Base-by-base conservation (phyloP, 352 stramenopile genomes). In the Phytophthora litchii region DNA sequence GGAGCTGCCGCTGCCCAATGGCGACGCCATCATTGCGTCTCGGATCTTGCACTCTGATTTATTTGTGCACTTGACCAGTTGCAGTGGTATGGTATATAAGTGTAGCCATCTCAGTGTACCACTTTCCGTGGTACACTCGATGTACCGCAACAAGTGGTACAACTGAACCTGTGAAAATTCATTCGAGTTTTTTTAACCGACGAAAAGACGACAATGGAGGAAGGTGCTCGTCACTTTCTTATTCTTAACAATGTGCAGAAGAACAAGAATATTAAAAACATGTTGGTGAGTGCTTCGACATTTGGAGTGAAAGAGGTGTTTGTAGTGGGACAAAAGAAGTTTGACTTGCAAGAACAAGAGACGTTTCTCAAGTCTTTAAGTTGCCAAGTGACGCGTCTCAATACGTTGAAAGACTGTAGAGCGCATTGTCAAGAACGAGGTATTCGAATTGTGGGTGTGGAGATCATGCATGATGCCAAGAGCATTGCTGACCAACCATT, bases 181-280 rank as follows among this genome's bases (percentile, higher is more conserved):
- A n/a, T n/a, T n/a, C n/a, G n/a, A n/a, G n/a, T n/a, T n/a, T n/a
- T n/a, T n/a, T n/a, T n/a, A n/a, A n/a, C n/a, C n/a, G n/a, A n/a
- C n/a, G n/a, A n/a, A n/a, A n/a, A 35, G 29, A 46, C 7, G 23
- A 27, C 23, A 27, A 3, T 5, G 16, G 46, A 1, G 20, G 44
- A 35, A 27, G 27, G 9, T 12, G 25, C 23, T 8, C 32, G 47
- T 10, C 72, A 89, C 37, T 94, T 91, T 63, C 71, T 97, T 27
- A 96, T 98, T 36, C 74, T 98, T 23, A 96, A 91, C 72, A 98
- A 98, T 72, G 95, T 98, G 41, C 87, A 92, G 64, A 97, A 97
- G 74, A 74, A 65, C 32, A 89, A 91, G 57, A 97, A 97, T 68
- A 82, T 97, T 37, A 80, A 83, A 52, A 90, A 90, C 54, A 83